These are phyloP conservation scores for Apiosordaria backusii DNA, from an alignment of 495 filamentous ascomycete species.

Conservation along the genomic window DNA sequence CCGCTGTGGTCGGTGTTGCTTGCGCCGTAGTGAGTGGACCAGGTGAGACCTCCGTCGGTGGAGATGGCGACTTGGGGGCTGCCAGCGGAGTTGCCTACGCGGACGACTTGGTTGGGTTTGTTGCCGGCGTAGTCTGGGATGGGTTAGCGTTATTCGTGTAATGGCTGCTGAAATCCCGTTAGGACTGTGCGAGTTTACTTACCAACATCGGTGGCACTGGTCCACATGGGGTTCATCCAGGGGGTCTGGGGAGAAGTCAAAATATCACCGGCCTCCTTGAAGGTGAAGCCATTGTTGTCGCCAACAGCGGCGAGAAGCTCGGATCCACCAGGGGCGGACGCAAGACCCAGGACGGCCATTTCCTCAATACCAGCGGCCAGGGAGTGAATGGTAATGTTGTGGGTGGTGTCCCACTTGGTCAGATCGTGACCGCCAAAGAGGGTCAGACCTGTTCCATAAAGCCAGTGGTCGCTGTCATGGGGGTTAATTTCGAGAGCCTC, in stretches of 20 bases:
- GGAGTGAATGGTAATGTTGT: conserved; percentile 49
- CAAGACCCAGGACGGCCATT: conserved; percentile 50
- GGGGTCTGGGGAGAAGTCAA: conserved; percentile 44
- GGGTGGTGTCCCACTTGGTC: conserved; percentile 48
- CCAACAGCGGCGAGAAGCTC: conserved; percentile 56
- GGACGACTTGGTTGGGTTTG: conserved; percentile 50
- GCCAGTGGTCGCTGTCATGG: conserved; percentile 56
- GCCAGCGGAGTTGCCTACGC: conserved; percentile 48
- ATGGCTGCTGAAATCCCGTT: too few relatives aligned
- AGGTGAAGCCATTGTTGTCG: conserved; percentile 57
- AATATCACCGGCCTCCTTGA: conserved; percentile 39
- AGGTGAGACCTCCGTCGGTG: conserved; percentile 42
- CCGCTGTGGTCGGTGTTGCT: conserved; percentile 42
- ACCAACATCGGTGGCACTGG: conserved; percentile 46
- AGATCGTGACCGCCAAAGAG: conserved; percentile 53
- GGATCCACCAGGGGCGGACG: conserved; percentile 49
- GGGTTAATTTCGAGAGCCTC: conserved; percentile 59
- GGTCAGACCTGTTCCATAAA: conserved; percentile 56
- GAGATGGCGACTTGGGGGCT: conserved; percentile 43
- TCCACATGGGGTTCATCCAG: conserved; percentile 50
- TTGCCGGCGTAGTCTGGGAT: conserved; percentile 53
- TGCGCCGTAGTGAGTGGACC: conserved; percentile 47
- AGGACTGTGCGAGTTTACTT: too few relatives aligned
- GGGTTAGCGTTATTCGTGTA: conserved; percentile 4
- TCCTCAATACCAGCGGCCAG: conserved; percentile 60